Conservation (phyloP, 2,329 filamentous ascomycete species). For the Penicillium sp. region DNA sequence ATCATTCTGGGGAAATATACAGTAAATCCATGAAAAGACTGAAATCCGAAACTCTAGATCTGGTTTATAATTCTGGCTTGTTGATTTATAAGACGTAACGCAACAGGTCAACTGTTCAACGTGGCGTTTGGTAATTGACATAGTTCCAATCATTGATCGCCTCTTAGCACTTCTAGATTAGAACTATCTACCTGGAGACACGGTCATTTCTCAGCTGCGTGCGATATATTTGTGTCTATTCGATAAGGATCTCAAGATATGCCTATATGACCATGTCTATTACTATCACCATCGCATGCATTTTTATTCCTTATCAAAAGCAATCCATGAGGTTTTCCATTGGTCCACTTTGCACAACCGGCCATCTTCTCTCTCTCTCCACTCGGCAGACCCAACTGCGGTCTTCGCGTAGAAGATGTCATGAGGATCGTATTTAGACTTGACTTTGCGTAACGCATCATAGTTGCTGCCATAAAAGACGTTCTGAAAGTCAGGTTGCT, state of each 20-base stretch:
- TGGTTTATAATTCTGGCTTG: no score
- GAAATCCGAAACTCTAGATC: no score
- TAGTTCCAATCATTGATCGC: background rate
- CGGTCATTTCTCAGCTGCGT: background rate
- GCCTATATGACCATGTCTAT: background rate
- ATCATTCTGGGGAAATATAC: no score
- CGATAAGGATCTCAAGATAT: background rate
- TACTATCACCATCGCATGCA: background rate
- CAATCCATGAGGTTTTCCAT: background rate
- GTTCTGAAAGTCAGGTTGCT: constrained; percentile 37
- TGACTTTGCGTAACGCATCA: constrained; percentile 32
- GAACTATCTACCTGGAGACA: background rate
- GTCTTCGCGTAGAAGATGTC: constrained; percentile 33
- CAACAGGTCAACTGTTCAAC: no score
- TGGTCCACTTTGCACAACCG: background rate
- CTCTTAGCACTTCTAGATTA: background rate
- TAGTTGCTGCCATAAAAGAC: constrained; percentile 44
- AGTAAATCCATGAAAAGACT: no score
- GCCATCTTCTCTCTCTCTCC: constrained; percentile 2
- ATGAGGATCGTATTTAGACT: constrained; percentile 41
- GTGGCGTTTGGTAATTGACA: no score
- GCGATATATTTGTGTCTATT: background rate
- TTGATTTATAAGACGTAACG: no score
- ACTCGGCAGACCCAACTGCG: constrained; percentile 9
- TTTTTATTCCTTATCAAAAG: background rate